phyloP scores from a whole-genome alignment of 192 early-diverging fungal species.

The Ambispora gerdemannii region DNA sequence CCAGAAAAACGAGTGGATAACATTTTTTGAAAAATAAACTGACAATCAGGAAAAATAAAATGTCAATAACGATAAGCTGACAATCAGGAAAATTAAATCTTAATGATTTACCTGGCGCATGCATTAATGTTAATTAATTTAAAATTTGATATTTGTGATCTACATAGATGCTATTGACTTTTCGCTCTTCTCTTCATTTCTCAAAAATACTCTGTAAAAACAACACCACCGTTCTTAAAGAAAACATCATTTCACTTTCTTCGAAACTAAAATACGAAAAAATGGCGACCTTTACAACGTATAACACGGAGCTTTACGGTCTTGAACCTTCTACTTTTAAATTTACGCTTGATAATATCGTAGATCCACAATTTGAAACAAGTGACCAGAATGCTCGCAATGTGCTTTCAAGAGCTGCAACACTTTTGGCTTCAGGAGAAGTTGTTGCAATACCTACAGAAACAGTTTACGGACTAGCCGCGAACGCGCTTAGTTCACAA shows the following conservation, averaged over 20 bases:
- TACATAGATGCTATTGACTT: no score
- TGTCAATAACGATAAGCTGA: no score
- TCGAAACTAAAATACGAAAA: no score
- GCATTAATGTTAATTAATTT: no score
- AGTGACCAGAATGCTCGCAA: slow-evolving; percentile 30
- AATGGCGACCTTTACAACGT: no score
- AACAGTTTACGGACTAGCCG: slow-evolving; percentile 96
- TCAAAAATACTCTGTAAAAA: background rate
- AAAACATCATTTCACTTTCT: no score
- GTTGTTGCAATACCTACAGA: slow-evolving; percentile 94
- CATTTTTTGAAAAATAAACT: no score
- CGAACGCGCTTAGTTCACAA: slow-evolving; percentile 68
- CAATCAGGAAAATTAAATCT: no score
- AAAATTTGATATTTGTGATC: no score
- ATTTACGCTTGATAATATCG: slow-evolving; percentile 33
- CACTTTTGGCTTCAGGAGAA: slow-evolving; percentile 54
- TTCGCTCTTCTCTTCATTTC: background rate
- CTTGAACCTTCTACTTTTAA: slow-evolving; percentile 37
- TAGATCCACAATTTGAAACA: slow-evolving; percentile 35
- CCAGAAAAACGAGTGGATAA: background rate
- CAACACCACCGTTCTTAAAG: background rate
- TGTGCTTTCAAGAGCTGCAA: slow-evolving; percentile 46
- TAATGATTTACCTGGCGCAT: no score
- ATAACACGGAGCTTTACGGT: background rate
- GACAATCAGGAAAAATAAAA: no score